phyloP scores from a whole-genome alignment of 2,329 filamentous ascomycete genomes.

The Hypoxylon sp. region DNA sequence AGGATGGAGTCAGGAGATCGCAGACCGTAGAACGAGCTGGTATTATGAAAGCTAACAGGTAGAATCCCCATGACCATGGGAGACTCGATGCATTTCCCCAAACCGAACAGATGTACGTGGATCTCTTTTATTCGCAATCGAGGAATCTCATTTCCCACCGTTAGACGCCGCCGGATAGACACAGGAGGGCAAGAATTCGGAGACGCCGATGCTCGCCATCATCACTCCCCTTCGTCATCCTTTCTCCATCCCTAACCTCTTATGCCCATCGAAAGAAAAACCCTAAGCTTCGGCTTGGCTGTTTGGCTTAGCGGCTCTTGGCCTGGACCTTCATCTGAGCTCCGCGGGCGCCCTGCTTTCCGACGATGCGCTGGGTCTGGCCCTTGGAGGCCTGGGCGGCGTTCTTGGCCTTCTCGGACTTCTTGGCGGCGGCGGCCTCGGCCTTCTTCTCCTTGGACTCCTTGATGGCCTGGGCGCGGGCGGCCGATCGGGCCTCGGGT shows the following conservation, averaged over 20 bases:
- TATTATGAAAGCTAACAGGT: slow-evolving; percentile 46
- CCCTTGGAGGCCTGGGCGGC: slow-evolving; percentile 79
- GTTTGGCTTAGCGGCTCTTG: slow-evolving; percentile 76
- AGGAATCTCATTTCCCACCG: slow-evolving; percentile 45
- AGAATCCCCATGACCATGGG: slow-evolving; percentile 43
- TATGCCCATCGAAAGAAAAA: slow-evolving; percentile 1
- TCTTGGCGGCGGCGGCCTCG: slow-evolving; percentile 88
- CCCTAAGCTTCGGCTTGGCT: not conserved
- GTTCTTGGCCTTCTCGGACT: slow-evolving; percentile 98
- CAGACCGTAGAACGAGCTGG: slow-evolving; percentile 44
- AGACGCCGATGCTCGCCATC: slow-evolving; percentile 30
- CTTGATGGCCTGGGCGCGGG: slow-evolving; percentile 89
- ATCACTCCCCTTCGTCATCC: slow-evolving; percentile 28
- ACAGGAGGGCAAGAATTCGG: slow-evolving; percentile 12
- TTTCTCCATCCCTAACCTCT: slow-evolving; percentile 24
- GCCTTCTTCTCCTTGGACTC: slow-evolving; percentile 99
- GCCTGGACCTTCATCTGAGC: slow-evolving; percentile 83
- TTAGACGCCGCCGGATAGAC: slow-evolving; percentile 47
- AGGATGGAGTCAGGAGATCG: not conserved
- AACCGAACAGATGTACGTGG: slow-evolving; percentile 40
- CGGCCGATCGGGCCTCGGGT: slow-evolving; percentile 93
- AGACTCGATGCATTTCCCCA: slow-evolving; percentile 42
- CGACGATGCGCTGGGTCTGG: slow-evolving; percentile 79
- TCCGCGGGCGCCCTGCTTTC: slow-evolving; percentile 98
- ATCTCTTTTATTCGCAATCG: slow-evolving; percentile 36